Percentiles rank a stretch among this genome's conserved stretches.
These are phyloP conservation scores for Neurospora hispaniola DNA, from an alignment of 495 filamentous ascomycete species.

Conservation along the genomic window DNA sequence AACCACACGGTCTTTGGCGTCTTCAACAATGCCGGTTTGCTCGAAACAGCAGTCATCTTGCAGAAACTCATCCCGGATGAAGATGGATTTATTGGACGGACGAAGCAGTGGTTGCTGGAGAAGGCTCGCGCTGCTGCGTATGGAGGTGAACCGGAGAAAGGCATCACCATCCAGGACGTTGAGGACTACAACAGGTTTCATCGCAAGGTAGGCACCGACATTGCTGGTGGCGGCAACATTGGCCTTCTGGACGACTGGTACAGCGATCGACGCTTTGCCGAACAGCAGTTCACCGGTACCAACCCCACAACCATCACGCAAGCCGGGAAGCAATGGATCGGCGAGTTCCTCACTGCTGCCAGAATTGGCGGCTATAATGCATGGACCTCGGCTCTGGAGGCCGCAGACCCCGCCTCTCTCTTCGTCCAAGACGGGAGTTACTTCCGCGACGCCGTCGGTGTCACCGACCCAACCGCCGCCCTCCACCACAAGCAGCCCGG, in stretches of 20 bases:
- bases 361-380: slow-evolving; percentile 15
- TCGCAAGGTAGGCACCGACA: slow-evolving; percentile 28
- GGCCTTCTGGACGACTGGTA: slow-evolving; percentile 38
- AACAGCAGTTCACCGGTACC: slow-evolving; percentile 38
- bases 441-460: slow-evolving; percentile 29
- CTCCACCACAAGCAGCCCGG: slow-evolving; percentile 12
- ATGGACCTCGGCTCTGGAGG: slow-evolving; percentile 17
- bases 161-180: slow-evolving; percentile 28
- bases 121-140: slow-evolving; percentile 15
- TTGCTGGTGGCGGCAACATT: slow-evolving; percentile 30
- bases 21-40: slow-evolving; percentile 23
- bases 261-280: slow-evolving; percentile 38
- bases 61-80: slow-evolving; percentile 25
- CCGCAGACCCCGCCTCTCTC: slow-evolving; percentile 22
- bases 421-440: slow-evolving; percentile 39
- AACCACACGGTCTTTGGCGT: slow-evolving; percentile 14
- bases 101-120: slow-evolving; percentile 20
- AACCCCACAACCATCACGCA: slow-evolving; percentile 36
- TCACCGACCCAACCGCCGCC: slow-evolving; percentile 8
- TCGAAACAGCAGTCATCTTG: slow-evolving; percentile 23
- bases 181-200: slow-evolving; percentile 28
- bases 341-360: slow-evolving; percentile 26
- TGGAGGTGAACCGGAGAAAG: slow-evolving; percentile 22
- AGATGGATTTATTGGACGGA: slow-evolving; percentile 20
- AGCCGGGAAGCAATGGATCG: slow-evolving; percentile 23